Percentiles rank a stretch among this genome's conserved stretches.
Evolutionary conservation across 140 eudicot species (phyloP).

Genomic region (Bidens hawaiensis): DNA sequence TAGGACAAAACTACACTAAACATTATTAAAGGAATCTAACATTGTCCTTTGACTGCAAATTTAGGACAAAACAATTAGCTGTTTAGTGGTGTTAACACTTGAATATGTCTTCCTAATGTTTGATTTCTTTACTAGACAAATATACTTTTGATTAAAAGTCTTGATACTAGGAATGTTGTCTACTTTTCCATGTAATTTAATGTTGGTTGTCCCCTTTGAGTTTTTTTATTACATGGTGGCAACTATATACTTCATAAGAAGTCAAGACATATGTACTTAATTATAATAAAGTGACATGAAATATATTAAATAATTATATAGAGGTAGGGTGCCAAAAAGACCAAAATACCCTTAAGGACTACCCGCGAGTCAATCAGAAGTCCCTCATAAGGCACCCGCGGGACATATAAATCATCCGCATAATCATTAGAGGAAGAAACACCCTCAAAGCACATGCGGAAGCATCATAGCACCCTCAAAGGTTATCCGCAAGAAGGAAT

Average conservation of each 20-base stretch:
- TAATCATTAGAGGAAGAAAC: no score
- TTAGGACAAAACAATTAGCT: constrained; percentile 33
- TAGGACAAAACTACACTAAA: constrained; percentile 22
- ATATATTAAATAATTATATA: no score
- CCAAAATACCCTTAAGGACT: no score
- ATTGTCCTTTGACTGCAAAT: constrained; percentile 39
- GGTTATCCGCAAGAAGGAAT: no score
- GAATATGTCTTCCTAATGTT: constrained; percentile 29
- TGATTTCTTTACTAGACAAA: constrained; percentile 14
- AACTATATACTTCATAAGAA: neutral
- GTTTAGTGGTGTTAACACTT: constrained; percentile 27
- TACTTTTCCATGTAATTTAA: constrained; percentile 6
- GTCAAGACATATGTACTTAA: no score
- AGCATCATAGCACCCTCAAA: no score
- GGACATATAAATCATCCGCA: no score
- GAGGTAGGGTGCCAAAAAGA: no score
- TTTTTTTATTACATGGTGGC: neutral
- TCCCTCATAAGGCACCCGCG: no score
- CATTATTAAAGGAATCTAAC: constrained; percentile 39
- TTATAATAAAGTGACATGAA: no score
- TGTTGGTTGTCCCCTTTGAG: constrained; percentile 26
- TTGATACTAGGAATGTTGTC: constrained; percentile 12
- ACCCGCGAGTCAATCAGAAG: no score
- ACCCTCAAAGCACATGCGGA: no score
- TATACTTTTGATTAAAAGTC: constrained; percentile 12